Evolutionary conservation across 768 basidiomycete species (phyloP).

Genomic region (Termitomyces sp.): DNA sequence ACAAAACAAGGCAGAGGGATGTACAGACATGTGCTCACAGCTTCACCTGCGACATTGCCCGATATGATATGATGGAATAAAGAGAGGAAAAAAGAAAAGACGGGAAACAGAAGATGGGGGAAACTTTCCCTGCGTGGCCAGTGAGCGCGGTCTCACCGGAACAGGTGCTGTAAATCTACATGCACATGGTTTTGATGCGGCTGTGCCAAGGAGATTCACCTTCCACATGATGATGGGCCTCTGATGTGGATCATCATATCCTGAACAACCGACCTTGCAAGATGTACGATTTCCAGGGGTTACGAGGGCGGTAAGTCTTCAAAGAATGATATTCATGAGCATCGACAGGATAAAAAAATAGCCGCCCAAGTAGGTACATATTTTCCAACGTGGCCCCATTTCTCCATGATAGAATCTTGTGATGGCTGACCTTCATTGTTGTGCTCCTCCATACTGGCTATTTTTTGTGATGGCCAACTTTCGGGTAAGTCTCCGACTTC

Average conservation of each 20-base stretch:
- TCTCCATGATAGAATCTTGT: neutral
- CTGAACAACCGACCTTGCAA: neutral
- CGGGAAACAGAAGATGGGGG: neutral
- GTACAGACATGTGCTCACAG: constrained; percentile 28
- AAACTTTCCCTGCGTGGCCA: neutral
- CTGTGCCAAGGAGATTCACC: constrained; percentile 1
- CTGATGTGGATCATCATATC: neutral
- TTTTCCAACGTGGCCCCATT: neutral
- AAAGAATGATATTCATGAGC: neutral
- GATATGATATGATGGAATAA: neutral
- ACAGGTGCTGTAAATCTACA: neutral
- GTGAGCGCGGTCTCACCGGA: constrained; percentile 6
- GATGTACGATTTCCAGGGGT: no score
- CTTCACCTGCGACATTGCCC: constrained; percentile 37
- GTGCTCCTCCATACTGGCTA: neutral
- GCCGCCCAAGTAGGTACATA: neutral
- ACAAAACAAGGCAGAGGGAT: constrained; percentile 18
- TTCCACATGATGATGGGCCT: neutral
- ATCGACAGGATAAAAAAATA: neutral
- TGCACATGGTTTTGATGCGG: constrained; percentile 4
- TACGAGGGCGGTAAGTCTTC: no score
- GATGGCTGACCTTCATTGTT: neutral
- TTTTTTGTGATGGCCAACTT: neutral
- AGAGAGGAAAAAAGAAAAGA: neutral
- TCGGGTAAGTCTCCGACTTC: no score